Evolutionary conservation across 2,329 filamentous ascomycete genomes (phyloP), one percentile per base, ranked within the genome.

Genomic region (Colletotrichum sidae): DNA sequence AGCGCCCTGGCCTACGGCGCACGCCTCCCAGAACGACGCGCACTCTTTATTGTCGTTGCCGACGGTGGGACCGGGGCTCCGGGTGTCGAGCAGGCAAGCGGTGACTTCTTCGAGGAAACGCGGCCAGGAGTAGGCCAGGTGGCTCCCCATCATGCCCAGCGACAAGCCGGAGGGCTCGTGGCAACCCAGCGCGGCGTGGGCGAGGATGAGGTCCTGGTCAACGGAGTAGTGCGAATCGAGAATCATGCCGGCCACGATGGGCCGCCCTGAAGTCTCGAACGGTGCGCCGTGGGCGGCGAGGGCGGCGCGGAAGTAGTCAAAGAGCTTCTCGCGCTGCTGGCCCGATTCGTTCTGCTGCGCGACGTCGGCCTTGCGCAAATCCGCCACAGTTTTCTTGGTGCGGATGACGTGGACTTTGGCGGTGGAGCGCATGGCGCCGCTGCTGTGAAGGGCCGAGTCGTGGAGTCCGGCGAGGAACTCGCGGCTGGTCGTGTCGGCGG

Each of bases 331-430:
- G 67, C 86, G 87, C 44, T 83, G 83, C 13, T 80, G 81, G 0
- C 83, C 88, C 2, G 78, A 78, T 0, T 80, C 78, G 71, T 90
- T 85, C 72, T 92, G 89, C 72, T 92, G 89, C 2, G 88, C 88
- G 47, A 87, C 72, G 49, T 91, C 80, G n/a, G 89, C 79, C 70
- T 89, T 83, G 67, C 87, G 82, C 17, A 93, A 84, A 72, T 93
- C 88, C 35, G 83, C 83, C 2, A 91, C 85, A 1, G 90, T 92
- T 75, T 87, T 88, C 37, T 88, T 83, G 37, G 86, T 83, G 47
- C 88, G 84, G 60, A 93, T 82, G 45, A 93, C 73, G 73, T 93
- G 90, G 9, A 93, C 80, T 74, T 90, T 92, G n/a, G 90, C 89
- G 4, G 69, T 69, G 1, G 67, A 55, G 2, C 53, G 59, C 65